Evolutionary conservation across 345 rosid species (phyloP).

Genomic region (Toxicodendron radicans): DNA sequence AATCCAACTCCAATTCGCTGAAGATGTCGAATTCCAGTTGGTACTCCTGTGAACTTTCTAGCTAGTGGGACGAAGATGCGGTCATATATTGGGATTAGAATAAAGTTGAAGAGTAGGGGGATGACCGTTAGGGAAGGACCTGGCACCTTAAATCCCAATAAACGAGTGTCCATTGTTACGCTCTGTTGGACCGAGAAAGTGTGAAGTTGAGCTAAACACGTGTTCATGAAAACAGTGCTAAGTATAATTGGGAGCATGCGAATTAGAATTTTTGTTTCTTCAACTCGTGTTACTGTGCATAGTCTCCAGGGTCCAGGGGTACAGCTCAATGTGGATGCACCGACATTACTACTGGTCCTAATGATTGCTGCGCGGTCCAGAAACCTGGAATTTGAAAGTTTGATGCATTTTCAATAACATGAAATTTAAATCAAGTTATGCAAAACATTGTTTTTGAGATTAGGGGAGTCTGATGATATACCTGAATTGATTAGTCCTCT

Average conservation of each 20-base stretch:
- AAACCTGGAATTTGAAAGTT: constrained; percentile 25
- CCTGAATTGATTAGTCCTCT: constrained; percentile 58
- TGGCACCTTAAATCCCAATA: constrained; percentile 48
- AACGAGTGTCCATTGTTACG: constrained; percentile 51
- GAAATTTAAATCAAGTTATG: neutral
- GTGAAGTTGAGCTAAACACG: constrained; percentile 72
- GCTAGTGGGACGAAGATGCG: constrained; percentile 53
- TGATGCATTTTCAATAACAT: neutral
- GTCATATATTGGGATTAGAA: constrained; percentile 52
- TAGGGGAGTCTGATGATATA: neutral
- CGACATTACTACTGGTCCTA: constrained; percentile 2
- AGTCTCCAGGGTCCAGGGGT: constrained; percentile 44
- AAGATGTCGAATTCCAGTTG: constrained; percentile 53
- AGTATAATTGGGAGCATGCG: constrained; percentile 58
- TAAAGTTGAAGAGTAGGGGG: constrained; percentile 45
- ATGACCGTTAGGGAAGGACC: constrained; percentile 55
- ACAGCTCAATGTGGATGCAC: constrained; percentile 20
- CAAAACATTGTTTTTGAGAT: neutral
- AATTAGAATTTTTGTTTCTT: constrained; percentile 59
- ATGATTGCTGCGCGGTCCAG: constrained; percentile 55
- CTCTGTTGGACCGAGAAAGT: constrained; percentile 62
- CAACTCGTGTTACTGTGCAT: constrained; percentile 62
- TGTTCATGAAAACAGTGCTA: no score
- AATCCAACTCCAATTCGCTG: constrained; percentile 57
- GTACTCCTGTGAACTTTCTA: constrained; percentile 49